Conservation (phyloP, 2,329 filamentous ascomycete genomes). For the Pleomassaria siparia region DNA sequence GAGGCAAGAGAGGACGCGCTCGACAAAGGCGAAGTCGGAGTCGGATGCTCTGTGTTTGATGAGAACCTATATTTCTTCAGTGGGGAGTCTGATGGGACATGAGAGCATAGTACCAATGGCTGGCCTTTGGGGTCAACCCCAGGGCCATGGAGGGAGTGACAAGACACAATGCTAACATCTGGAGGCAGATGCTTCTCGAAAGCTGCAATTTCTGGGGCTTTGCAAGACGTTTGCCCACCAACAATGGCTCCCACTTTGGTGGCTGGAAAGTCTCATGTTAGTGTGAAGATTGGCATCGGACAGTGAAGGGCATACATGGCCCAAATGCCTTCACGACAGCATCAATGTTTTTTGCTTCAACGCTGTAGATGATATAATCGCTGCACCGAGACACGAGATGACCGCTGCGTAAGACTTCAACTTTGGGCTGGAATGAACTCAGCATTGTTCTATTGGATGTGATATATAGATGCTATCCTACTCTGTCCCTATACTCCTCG, state of each 20-base stretch:
- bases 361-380: constrained; percentile 99
- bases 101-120: constrained; percentile 61
- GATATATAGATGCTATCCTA: constrained; percentile 61
- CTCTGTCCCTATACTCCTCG: constrained; percentile 81
- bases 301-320: constrained; percentile 69
- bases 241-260: constrained; percentile 95
- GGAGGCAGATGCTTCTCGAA: constrained; percentile 85
- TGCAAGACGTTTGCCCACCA: constrained; percentile 96
- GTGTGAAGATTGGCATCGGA: constrained; percentile 6
- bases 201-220: constrained; percentile 90
- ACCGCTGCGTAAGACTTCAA: constrained; percentile 91
- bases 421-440: constrained; percentile 63
- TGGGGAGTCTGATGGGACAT: not conserved
- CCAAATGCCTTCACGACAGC: constrained; percentile 85
- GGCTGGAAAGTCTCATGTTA: constrained; percentile 55
- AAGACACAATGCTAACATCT: constrained; percentile 92
- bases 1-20: constrained; percentile 79
- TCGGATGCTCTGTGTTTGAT: constrained; percentile 90
- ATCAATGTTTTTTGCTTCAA: constrained; percentile 90
- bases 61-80: constrained; percentile 53
- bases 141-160: constrained; percentile 94
- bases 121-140: constrained; percentile 86
- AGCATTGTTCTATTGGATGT: constrained; percentile 41
- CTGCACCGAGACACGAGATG: constrained; percentile 93
- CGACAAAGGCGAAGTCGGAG: constrained; percentile 73